phyloP scores from a whole-genome alignment of 1,284 basidiomycete genomes.

The Ceratobasidium sp. region DNA sequence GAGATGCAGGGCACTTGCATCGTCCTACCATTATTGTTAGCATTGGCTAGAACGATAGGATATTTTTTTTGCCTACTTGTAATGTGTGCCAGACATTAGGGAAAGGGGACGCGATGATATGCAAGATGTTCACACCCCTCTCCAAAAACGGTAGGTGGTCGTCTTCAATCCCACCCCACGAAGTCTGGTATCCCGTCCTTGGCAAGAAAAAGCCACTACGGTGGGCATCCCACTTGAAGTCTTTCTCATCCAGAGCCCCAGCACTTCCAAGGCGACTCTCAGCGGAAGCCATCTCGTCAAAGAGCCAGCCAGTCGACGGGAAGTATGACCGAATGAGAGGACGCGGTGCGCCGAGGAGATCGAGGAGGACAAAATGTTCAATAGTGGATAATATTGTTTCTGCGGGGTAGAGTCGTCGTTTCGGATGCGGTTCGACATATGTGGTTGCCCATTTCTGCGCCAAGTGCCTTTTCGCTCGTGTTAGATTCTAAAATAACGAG shows the following conservation, averaged over 20 bases:
- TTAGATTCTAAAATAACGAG: conserved; percentile 10
- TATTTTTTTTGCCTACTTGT: conserved; percentile 66
- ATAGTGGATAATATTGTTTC: conserved; percentile 80
- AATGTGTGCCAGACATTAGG: conserved; percentile 93
- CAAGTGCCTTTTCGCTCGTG: conserved; percentile 75
- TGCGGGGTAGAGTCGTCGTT: conserved; percentile 70
- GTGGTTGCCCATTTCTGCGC: conserved; percentile 84
- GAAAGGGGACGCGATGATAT: conserved; percentile 92
- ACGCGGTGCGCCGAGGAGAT: conserved; percentile 82
- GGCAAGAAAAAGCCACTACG: conserved; percentile 71
- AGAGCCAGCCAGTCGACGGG: conserved; percentile 92
- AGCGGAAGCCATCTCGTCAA: conserved; percentile 75
- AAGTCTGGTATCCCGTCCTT: conserved; percentile 59
- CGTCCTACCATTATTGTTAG: conserved; percentile 71
- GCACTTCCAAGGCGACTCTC: conserved; percentile 74
- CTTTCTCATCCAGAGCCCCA: conserved; percentile 68
- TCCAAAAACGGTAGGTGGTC: conserved; percentile 94
- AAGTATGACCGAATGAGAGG: conserved; percentile 85
- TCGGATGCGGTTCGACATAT: conserved; percentile 69
- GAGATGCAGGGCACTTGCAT: conserved; percentile 87
- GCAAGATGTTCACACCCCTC: conserved; percentile 88
- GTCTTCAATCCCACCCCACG: conserved; percentile 83
- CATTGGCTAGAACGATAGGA: conserved; percentile 16
- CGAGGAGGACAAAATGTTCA: conserved; percentile 91
- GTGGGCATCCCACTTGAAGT: conserved; percentile 55